Evolutionary conservation across 257 asterid species (phyloP), one percentile per base, ranked within the genome.

Genomic region (Cruciata laevipes): DNA sequence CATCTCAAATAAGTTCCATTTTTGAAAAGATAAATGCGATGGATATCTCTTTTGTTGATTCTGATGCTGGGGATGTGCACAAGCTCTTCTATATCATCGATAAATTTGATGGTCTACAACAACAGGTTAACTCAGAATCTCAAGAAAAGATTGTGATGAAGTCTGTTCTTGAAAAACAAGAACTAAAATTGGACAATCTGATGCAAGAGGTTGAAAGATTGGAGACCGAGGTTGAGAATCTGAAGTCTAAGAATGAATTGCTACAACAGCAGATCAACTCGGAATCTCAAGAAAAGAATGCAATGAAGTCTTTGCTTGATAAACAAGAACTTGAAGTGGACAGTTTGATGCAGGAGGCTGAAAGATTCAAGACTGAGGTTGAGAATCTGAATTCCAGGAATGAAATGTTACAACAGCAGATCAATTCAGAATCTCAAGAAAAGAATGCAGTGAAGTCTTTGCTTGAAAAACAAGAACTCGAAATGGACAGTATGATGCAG

Each of bases 81-180:
- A 90, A 90, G 84, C 82, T 94, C 75, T 84, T 83, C 75, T 84
- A 80, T 63, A 64, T 94, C 62, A 61, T 94, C 75, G 97, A 88
- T 73, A 81, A 78, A 68, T 86, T 81, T 76, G 77, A 69, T 63
- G 79, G 51, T 35, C 77, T 74, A 75, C 78, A 65, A 82, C 78
- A 85, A 72, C 81, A 78, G 81, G 67, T 82, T 30, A 77, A 71
- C 81, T 72, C 72, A 24, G 77, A 88, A 69, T 84, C 84, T 58
- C 74, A 9, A 67, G 95, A 93, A 77, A 93, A 83, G 11, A 80
- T 78, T 69, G 83, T 72, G 57, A 82, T 90, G 69, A 88, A 77
- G 76, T 83, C 91, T 55, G 67, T 74, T 67, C 78, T 86, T 74
- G 94, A 81, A 56, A 71, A 79, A 60, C 91, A 86, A 79, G 74